Evolutionary conservation across 257 asterid species (phyloP).

Genomic region (Solanum virginianum): DNA sequence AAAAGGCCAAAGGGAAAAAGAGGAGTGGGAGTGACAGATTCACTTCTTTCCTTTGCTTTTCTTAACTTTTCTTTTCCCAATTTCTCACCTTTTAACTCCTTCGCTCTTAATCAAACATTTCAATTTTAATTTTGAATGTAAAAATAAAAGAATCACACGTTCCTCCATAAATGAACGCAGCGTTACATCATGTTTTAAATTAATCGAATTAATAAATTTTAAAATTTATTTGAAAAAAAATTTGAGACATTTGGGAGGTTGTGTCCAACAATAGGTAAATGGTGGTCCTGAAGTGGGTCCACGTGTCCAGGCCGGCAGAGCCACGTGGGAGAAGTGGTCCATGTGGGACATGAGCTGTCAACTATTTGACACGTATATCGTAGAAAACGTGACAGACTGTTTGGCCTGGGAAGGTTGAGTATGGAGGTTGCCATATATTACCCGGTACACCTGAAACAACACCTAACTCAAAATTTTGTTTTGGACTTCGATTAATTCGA

Average conservation of each 20-base stretch:
- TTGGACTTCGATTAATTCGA: too few relatives aligned
- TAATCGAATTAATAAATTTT: background rate
- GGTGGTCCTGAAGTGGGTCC: constrained; percentile 64
- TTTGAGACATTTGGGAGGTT: background rate
- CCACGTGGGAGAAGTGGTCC: constrained; percentile 93
- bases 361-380: constrained; percentile 22
- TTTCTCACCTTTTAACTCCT: background rate
- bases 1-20: background rate
- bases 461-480: background rate
- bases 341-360: constrained; percentile 9
- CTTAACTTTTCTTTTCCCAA: background rate
- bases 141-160: background rate
- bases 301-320: constrained; percentile 64
- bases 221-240: background rate
- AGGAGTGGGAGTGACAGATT: constrained; percentile 1
- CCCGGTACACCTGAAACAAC: background rate
- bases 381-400: constrained; percentile 33
- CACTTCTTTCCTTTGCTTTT: background rate
- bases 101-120: background rate
- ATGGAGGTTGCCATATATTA: background rate
- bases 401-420: background rate
- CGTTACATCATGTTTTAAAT: background rate
- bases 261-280: background rate
- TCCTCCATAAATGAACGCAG: background rate
- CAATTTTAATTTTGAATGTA: background rate